phyloP scores from a whole-genome alignment of 768 basidiomycete genomes.

The Pleurotus eryngii region DNA sequence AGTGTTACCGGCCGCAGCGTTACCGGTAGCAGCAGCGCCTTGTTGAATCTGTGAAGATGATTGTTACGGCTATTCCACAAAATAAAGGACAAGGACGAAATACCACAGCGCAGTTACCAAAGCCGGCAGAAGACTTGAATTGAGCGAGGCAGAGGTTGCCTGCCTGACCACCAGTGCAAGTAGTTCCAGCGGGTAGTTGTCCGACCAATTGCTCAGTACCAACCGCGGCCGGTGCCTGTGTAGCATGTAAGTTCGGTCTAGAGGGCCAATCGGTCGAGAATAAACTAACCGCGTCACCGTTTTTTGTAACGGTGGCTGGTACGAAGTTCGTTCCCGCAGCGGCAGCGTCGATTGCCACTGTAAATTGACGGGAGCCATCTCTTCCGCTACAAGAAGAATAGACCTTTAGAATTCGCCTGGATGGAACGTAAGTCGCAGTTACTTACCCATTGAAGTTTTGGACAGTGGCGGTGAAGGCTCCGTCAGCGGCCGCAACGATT shows the following conservation, averaged over 20 bases:
- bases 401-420: not conserved
- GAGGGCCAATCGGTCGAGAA: not conserved
- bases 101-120: conserved; percentile 55
- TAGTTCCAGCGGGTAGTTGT: conserved; percentile 44
- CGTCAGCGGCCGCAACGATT: conserved; percentile 35
- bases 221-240: conserved; percentile 33
- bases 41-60: not conserved
- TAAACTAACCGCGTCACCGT: conserved; percentile 44
- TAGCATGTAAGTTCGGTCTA: not conserved
- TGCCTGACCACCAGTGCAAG: conserved; percentile 45
- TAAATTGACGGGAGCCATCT: conserved; percentile 48
- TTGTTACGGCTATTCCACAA: not conserved
- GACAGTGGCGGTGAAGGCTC: conserved; percentile 36
- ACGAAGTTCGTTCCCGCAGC: conserved; percentile 37
- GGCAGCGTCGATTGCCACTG: conserved; percentile 43
- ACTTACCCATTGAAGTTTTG: conserved; percentile 48
- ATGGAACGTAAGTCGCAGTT: not conserved
- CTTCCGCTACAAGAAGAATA: conserved; percentile 24
- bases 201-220: conserved; percentile 40
- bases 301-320: conserved; percentile 35
- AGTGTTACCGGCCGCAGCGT: conserved; percentile 6
- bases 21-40: conserved; percentile 6
- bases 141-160: conserved; percentile 49
- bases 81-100: not conserved
- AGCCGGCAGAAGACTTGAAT: conserved; percentile 45